A percentile compares a stretch with the other conserved stretches of the same genome.
phyloP scores from a whole-genome alignment of 2,329 filamentous ascomycete genomes.

The Rhynchosporium agropyri region DNA sequence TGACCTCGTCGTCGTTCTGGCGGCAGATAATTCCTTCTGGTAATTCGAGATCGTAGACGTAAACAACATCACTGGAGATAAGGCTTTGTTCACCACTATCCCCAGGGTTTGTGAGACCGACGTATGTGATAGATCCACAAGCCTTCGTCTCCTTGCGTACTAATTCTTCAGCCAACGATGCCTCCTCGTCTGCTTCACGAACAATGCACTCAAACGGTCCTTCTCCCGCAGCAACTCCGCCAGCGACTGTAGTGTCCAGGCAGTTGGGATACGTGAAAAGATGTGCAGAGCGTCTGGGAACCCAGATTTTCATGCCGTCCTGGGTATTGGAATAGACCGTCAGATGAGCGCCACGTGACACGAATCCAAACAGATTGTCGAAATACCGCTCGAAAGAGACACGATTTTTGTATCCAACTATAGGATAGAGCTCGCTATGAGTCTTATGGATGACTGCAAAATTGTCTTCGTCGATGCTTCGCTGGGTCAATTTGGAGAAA shows the following conservation, averaged over 20 bases:
- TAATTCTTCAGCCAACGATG: conserved; percentile 62
- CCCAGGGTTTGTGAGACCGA: conserved; percentile 61
- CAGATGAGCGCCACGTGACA: conserved; percentile 67
- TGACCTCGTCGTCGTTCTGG: conserved; percentile 78
- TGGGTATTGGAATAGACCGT: conserved; percentile 60
- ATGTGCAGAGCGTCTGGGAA: conserved; percentile 64
- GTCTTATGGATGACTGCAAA: conserved; percentile 46
- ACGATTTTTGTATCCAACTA: conserved; percentile 31
- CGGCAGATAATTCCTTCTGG: conserved; percentile 57
- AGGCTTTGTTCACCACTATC: conserved; percentile 62
- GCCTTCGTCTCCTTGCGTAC: conserved; percentile 55
- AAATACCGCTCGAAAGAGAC: conserved; percentile 32
- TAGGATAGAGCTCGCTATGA: conserved; percentile 48
- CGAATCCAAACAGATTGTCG: conserved; percentile 62
- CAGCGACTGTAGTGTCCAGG: conserved; percentile 80
- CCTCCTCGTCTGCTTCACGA: conserved; percentile 74
- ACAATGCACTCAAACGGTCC: conserved; percentile 68
- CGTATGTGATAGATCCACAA: conserved; percentile 67
- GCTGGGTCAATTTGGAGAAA: conserved; percentile 47
- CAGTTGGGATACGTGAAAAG: conserved; percentile 75
- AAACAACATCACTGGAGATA: conserved; percentile 69
- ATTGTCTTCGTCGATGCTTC: conserved; percentile 43
- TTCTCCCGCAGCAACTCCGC: conserved; percentile 71
- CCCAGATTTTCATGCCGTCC: conserved; percentile 66
- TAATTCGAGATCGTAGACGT: conserved; percentile 77